Evolutionary conservation across 2,329 filamentous ascomycete genomes (phyloP).

Genomic region (Fusarium secorum): DNA sequence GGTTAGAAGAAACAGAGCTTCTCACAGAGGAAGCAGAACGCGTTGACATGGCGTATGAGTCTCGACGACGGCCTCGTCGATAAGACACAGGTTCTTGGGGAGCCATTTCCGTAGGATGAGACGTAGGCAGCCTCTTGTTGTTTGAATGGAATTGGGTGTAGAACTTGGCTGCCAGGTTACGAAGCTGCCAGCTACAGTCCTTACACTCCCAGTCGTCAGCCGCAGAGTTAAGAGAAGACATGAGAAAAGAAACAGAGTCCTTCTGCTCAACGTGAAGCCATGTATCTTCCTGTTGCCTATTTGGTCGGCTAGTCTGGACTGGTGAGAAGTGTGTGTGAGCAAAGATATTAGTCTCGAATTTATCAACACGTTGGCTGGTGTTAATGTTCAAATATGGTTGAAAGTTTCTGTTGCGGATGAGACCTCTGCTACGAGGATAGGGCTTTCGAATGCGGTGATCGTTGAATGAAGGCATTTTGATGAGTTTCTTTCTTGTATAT

Average conservation of each 20-base stretch:
- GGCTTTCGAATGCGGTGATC: not conserved
- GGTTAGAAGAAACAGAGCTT: not conserved
- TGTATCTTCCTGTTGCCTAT: not conserved
- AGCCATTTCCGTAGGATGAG: not conserved
- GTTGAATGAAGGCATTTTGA: not conserved
- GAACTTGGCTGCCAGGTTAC: not conserved
- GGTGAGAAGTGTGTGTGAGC: constrained; percentile 4
- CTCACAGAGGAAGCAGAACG: not conserved
- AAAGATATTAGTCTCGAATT: not conserved
- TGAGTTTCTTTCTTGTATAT: not conserved
- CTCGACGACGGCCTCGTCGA: too few relatives aligned
- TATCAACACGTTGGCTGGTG: not conserved
- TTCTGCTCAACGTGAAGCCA: not conserved
- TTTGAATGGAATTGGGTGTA: not conserved
- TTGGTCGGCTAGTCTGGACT: not conserved
- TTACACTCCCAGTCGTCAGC: constrained; percentile 15
- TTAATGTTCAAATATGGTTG: not conserved
- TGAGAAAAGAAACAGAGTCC: not conserved
- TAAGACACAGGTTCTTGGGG: not conserved
- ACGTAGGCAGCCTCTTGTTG: not conserved
- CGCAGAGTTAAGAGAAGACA: not conserved
- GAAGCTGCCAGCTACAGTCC: constrained; percentile 6
- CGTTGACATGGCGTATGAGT: not conserved
- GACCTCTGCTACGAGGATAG: not conserved
- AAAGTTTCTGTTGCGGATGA: not conserved